Evolutionary conservation across 2,329 filamentous ascomycete species (phyloP), one percentile per base, ranked within the genome.

Genomic region (Cladosporium colombiae): DNA sequence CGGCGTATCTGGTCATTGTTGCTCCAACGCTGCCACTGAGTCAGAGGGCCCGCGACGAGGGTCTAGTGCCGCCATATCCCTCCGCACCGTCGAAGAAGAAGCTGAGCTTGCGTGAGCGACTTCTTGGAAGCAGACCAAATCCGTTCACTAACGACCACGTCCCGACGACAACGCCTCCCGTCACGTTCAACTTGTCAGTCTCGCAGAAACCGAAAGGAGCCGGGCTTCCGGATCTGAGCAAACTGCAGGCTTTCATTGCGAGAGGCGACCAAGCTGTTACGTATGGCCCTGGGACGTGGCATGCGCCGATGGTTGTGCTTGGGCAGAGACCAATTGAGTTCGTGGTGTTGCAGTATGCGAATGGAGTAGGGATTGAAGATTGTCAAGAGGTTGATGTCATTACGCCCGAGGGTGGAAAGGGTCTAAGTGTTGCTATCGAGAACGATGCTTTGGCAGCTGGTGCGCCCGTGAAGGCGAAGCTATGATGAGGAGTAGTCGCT

Each of bases 261-360:
- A 86, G 84, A 59, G 89, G 88, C 2, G 84, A 85, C 27, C 92
- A 97, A 80, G 93, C 92, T 13, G 92, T 99, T 16, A 97, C 93
- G 2, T 99, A 98, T 77, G 92, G 86, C 1, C 88, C 91, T 1
- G 95, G 92, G 5, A 97, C 93, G 63, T 99, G 89, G 94, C 95
- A 99, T 81, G 93, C 94, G 68, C 95, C 95, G 0, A 98, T 99
- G 94, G 91, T 93, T 16, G 93, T 92, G 18, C 78, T 98, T 58
- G 93, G 93, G 0, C 77, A 80, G 53, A 79, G 82, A 63, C 83
- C 88, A 23, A 82, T 97, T 57, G 92, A 95, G 75, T 98, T 97
- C 77, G 86, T 96, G 5, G 94, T 98, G 1, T 86, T 91, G 70
- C 94, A 98, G 81, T 95, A 91, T 80, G 88, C 89, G 37, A 98